phyloP scores from a whole-genome alignment of 805 yeast species.

The Cyberlindnera meyerae region DNA sequence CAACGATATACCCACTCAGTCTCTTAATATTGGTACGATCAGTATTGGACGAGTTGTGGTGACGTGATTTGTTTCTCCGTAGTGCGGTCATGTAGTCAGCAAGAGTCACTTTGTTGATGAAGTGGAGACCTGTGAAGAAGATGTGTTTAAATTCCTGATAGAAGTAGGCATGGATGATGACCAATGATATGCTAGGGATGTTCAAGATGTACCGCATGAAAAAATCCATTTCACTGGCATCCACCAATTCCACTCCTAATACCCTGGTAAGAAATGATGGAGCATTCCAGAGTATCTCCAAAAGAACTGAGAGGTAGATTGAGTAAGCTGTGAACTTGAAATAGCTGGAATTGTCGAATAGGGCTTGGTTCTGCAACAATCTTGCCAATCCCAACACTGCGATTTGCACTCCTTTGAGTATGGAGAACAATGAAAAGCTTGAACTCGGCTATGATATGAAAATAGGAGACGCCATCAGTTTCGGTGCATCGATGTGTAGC shows the following conservation, averaged over 20 bases:
- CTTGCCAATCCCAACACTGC: slow-evolving; percentile 17
- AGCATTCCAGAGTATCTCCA: slow-evolving; percentile 2
- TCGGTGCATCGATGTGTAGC: too few species aligned
- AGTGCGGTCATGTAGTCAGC: neutral
- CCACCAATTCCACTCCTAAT: neutral
- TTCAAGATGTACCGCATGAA: too few species aligned
- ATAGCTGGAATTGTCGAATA: slow-evolving; percentile 11
- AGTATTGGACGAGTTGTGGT: too few species aligned
- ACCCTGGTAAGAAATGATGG: slow-evolving; percentile 2
- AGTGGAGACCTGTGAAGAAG: neutral
- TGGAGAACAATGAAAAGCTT: slow-evolving; percentile 11
- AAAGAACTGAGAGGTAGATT: slow-evolving; percentile 9
- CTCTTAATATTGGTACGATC: too few species aligned
- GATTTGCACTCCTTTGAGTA: slow-evolving; percentile 16
- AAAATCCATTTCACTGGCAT: too few species aligned
- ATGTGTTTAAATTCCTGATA: neutral
- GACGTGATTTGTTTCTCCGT: too few species aligned
- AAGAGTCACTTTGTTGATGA: slow-evolving; percentile 1
- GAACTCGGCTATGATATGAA: slow-evolving; percentile 17
- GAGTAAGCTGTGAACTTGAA: slow-evolving; percentile 11
- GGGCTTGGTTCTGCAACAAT: slow-evolving; percentile 14
- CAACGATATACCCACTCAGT: too few species aligned
- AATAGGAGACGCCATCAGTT: slow-evolving; percentile 19
- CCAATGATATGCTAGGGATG: neutral
- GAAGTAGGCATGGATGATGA: neutral